Base-by-base conservation (phyloP, 108 stramenopile species). In the Parmales sp. region DNA sequence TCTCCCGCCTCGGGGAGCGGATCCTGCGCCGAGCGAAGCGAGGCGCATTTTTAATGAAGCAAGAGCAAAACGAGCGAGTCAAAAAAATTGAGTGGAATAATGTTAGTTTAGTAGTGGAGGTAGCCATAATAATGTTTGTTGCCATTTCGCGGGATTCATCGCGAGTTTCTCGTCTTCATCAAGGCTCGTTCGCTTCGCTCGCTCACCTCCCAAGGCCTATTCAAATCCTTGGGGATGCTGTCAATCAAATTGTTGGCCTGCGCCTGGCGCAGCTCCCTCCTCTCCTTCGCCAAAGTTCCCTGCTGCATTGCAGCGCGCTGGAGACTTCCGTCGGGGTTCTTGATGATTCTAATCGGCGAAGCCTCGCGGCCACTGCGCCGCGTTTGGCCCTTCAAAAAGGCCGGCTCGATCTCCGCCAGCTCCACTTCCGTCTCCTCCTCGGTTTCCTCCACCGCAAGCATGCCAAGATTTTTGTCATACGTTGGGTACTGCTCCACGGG, bases 171-270 rank as follows among this genome's bases (percentile, higher is more conserved):
- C n/a, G n/a, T n/a, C n/a, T n/a, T n/a, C n/a, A n/a, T n/a, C n/a
- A n/a, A n/a, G n/a, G n/a, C n/a, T n/a, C n/a, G n/a, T n/a, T n/a
- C n/a, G n/a, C n/a, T n/a, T n/a, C n/a, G n/a, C n/a, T n/a, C n/a
- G n/a, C n/a, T n/a, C n/a, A n/a, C n/a, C n/a, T 94, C 93, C 96
- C 96, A 99, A 7, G 95, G 93, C 29, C 93, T 75, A 78, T 93
- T 94, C 31, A 99, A 74, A 72, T 99, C 96, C 72, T 97, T 97
- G 38, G 98, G 98, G 63, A 99, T 97, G 45, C 88, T 82, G 72
- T 99, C 96, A 50, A 99, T 94, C 34, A 97, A 74, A 71, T 91
- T 83, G 72, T 96, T 93, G 38, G 94, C 89, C 79, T 99, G 96
- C 5, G 94, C 93, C 71, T 90, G 90, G 38, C 90, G 86, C 16